Conservation (phyloP, 2,329 filamentous ascomycete genomes). For the Zymoseptoria brevis region DNA sequence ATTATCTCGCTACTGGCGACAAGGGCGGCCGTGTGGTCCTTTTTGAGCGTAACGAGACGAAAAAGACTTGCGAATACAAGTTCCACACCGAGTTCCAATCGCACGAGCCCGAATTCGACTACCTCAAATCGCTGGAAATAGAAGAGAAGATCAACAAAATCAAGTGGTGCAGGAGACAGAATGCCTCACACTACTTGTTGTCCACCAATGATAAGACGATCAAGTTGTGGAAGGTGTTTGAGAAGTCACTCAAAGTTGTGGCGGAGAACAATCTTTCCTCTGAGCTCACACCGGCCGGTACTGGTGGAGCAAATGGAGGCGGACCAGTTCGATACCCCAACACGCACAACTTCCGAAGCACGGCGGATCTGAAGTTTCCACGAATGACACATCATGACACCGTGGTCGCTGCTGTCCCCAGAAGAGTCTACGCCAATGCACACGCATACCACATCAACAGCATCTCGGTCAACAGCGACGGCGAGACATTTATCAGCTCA, state of each 20-base stretch:
- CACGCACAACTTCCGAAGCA: constrained; percentile 62
- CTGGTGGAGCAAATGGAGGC: constrained; percentile 58
- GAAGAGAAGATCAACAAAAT: constrained; percentile 99
- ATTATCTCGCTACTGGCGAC: constrained; percentile 83
- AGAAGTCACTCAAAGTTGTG: constrained; percentile 97
- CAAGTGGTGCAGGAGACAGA: constrained; percentile 98
- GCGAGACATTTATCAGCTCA: constrained; percentile 98
- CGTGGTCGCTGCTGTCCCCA: constrained; percentile 90
- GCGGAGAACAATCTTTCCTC: constrained; percentile 97
- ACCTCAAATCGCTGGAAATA: constrained; percentile 97
- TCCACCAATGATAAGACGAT: constrained; percentile 99
- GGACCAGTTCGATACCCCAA: constrained; percentile 68
- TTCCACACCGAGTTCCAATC: constrained; percentile 99
- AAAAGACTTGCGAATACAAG: constrained; percentile 99
- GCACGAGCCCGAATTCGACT: constrained; percentile 98
- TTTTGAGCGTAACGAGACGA: constrained; percentile 93
- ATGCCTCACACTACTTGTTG: constrained; percentile 94
- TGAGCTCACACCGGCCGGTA: constrained; percentile 73
- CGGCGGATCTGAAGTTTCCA: constrained; percentile 81
- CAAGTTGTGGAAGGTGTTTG: constrained; percentile 99
- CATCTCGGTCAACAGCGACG: constrained; percentile 99
- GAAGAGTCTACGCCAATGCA: constrained; percentile 94
- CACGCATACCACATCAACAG: constrained; percentile 99
- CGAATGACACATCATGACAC: constrained; percentile 97
- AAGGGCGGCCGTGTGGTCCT: constrained; percentile 79